Conservation (phyloP, 169 alveolate genomes). For the Cryptosporidium canis region DNA sequence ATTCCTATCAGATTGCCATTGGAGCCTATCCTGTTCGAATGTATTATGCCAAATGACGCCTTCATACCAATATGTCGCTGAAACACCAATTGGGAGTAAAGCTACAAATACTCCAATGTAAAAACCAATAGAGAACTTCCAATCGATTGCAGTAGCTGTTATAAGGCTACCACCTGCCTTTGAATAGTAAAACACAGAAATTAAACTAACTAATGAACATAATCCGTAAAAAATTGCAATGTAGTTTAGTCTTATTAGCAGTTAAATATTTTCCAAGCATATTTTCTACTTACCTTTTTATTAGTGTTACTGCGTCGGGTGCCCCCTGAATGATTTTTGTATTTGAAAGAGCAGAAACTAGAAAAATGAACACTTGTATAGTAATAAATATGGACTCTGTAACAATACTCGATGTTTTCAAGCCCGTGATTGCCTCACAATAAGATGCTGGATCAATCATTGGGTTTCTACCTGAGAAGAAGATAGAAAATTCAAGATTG, state of each 20-base stretch:
- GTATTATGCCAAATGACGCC: constrained; percentile 41
- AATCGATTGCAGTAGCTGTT: not conserved
- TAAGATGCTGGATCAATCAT: not conserved
- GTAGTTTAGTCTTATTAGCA: constrained; percentile 15
- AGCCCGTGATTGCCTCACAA: constrained; percentile 20
- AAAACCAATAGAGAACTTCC: constrained; percentile 26
- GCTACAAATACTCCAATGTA: constrained; percentile 9
- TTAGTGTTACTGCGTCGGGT: constrained; percentile 35
- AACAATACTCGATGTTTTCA: not conserved
- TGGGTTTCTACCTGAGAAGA: constrained; percentile 26
- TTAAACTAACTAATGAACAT: constrained; percentile 7
- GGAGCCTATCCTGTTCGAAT: constrained; percentile 61
- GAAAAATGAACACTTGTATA: constrained; percentile 4
- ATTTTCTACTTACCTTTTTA: constrained; percentile 30
- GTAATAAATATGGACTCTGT: constrained; percentile 28
- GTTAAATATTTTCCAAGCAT: not conserved
- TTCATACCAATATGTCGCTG: constrained; percentile 59
- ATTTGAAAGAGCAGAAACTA: constrained; percentile 23
- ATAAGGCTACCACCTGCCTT: not conserved
- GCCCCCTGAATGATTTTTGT: constrained; percentile 43
- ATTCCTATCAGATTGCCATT: constrained; percentile 9
- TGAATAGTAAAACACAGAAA: constrained; percentile 32
- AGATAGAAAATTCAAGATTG: not conserved
- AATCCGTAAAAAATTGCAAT: constrained; percentile 37
- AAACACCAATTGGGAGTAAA: constrained; percentile 15